phyloP scores from a whole-genome alignment of 2,329 filamentous ascomycete genomes.

The Verticillium zaregamsianum region DNA sequence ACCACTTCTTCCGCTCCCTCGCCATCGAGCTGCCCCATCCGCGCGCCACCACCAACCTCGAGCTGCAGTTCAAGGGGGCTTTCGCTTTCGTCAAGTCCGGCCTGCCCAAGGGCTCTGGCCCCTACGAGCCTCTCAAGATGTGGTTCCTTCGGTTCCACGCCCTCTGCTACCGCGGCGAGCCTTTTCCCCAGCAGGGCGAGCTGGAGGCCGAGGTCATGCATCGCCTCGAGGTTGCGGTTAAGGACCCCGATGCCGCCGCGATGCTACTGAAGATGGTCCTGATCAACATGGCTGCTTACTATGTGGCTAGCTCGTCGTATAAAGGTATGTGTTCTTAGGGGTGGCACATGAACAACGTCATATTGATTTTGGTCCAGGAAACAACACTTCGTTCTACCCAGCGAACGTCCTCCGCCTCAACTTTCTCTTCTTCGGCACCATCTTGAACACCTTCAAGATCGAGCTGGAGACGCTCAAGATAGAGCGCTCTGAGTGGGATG shows the following conservation, averaged over 20 bases:
- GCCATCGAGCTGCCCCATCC: conserved; percentile 71
- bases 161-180: conserved; percentile 72
- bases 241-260: conserved; percentile 59
- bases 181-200: conserved; percentile 72
- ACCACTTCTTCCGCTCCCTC: conserved; percentile 83
- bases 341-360: too few relatives aligned
- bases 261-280: conserved; percentile 75
- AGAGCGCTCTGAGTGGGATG: conserved; percentile 23
- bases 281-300: conserved; percentile 81
- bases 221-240: conserved; percentile 69
- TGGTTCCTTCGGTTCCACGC: conserved; percentile 89
- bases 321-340: conserved; percentile 21
- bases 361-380: not conserved
- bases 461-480: conserved; percentile 55
- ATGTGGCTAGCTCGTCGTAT: conserved; percentile 60
- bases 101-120: conserved; percentile 52
- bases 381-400: conserved; percentile 38
- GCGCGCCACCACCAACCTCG: conserved; percentile 70
- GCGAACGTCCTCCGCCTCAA: conserved; percentile 65
- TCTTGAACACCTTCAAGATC: conserved; percentile 67
- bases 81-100: conserved; percentile 23
- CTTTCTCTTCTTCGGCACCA: conserved; percentile 67
- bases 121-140: conserved; percentile 62
- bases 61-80: conserved; percentile 63
- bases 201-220: conserved; percentile 82